These are phyloP conservation scores for Schizothecium vesticola DNA, from an alignment of 495 filamentous ascomycete genomes.

Conservation along the genomic window DNA sequence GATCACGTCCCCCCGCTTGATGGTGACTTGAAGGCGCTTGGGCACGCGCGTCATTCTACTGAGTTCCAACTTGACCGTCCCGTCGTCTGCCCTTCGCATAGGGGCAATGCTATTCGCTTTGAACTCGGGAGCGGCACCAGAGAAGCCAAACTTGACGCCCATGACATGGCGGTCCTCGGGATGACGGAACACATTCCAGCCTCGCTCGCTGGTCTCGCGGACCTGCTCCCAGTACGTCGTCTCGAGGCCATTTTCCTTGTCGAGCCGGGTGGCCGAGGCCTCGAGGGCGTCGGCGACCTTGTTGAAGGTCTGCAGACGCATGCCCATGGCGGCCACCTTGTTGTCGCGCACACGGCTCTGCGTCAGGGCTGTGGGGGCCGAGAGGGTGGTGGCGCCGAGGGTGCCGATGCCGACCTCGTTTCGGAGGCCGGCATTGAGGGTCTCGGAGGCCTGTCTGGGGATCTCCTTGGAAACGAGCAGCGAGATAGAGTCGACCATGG, in stretches of 20 bases:
- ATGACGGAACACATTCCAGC: slow-evolving; percentile 75
- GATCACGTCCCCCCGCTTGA: slow-evolving; percentile 38
- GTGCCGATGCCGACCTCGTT: slow-evolving; percentile 65
- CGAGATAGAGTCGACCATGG: slow-evolving; percentile 70
- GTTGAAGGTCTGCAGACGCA: slow-evolving; percentile 70
- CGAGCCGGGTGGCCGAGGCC: slow-evolving; percentile 64
- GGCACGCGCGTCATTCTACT: slow-evolving; percentile 52
- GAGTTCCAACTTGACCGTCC: slow-evolving; percentile 67
- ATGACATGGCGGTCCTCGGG: slow-evolving; percentile 69
- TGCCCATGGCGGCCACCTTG: slow-evolving; percentile 61
- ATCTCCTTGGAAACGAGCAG: slow-evolving; percentile 73
- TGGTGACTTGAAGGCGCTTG: slow-evolving; percentile 59
- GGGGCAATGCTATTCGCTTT: slow-evolving; percentile 72
- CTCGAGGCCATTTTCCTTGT: slow-evolving; percentile 70
- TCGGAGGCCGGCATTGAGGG: slow-evolving; percentile 65
- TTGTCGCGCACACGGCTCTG: slow-evolving; percentile 52
- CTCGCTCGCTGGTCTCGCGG: slow-evolving; percentile 68
- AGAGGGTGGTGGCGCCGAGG: slow-evolving; percentile 66
- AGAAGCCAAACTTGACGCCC: slow-evolving; percentile 83
- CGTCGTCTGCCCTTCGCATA: slow-evolving; percentile 67
- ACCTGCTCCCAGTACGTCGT: slow-evolving; percentile 85
- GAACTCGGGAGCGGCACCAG: slow-evolving; percentile 73
- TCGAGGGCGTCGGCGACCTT: slow-evolving; percentile 68
- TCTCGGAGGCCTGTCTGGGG: slow-evolving; percentile 58
- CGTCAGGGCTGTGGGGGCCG: slow-evolving; percentile 50